These are phyloP conservation scores for Lolium rigidum DNA, from an alignment of 176 grass and related monocot genomes.

Conservation along the genomic window DNA sequence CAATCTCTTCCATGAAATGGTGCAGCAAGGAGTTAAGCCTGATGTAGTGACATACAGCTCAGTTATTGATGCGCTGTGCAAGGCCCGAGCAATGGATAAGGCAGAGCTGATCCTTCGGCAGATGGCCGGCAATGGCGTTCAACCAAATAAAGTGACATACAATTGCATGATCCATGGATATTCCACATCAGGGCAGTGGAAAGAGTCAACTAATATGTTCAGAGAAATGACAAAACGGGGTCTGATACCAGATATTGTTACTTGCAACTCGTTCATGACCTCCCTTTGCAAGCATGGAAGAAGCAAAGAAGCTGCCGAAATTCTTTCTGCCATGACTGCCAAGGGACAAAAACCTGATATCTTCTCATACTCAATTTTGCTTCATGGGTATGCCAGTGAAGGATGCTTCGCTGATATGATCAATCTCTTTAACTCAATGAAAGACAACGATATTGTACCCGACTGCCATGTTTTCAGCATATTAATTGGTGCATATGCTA, in stretches of 20 bases:
- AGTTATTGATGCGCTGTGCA: neutral
- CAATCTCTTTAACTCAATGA: neutral
- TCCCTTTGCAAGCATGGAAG: constrained; percentile 5
- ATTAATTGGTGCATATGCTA: neutral
- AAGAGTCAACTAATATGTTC: neutral
- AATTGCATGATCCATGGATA: too few species aligned
- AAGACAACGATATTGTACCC: neutral
- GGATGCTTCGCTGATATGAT: constrained; percentile 4
- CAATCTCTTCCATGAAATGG: neutral
- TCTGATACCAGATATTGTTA: neutral
- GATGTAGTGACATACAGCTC: neutral
- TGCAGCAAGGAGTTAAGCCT: neutral
- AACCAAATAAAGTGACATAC: neutral
- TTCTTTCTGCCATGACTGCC: neutral
- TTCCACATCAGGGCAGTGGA: neutral
- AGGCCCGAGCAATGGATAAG: neutral
- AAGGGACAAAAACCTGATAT: neutral
- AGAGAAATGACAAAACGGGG: neutral
- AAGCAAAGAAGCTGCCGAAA: neutral
- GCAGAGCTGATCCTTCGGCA: neutral
- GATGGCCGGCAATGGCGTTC: neutral
- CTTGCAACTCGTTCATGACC: neutral
- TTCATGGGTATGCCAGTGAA: neutral
- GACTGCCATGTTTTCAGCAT: neutral
- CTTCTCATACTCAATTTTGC: neutral